Evolutionary conservation across 2,329 filamentous ascomycete genomes (phyloP).

Genomic region (Colletotrichum karsti): DNA sequence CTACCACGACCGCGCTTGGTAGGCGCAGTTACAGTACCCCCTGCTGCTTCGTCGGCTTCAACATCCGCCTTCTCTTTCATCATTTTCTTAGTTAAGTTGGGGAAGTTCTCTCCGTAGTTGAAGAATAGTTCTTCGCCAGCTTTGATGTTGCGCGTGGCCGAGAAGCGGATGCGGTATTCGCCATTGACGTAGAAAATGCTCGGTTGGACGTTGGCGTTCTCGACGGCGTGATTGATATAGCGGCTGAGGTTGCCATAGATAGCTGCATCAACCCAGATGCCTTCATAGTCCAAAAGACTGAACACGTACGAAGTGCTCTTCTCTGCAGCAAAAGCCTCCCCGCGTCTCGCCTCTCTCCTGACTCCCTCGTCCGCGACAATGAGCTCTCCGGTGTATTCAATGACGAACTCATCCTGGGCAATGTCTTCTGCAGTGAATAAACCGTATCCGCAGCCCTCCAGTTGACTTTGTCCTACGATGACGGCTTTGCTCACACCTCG

Average conservation of each 20-base stretch:
- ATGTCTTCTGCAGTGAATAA: slow-evolving; percentile 77
- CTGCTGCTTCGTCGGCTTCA: slow-evolving; percentile 28
- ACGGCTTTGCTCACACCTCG: slow-evolving; percentile 72
- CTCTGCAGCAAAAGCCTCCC: slow-evolving; percentile 69
- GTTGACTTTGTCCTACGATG: slow-evolving; percentile 74
- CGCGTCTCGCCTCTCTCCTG: slow-evolving; percentile 69
- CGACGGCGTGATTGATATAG: slow-evolving; percentile 82
- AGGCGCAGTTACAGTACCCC: neutral
- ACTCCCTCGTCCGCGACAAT: slow-evolving; percentile 76
- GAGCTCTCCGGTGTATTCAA: slow-evolving; percentile 83
- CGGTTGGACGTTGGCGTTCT: slow-evolving; percentile 64
- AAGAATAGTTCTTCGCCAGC: slow-evolving; percentile 83
- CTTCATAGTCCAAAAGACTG: slow-evolving; percentile 66
- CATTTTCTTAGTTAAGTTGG: slow-evolving; percentile 65
- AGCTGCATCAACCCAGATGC: slow-evolving; percentile 77
- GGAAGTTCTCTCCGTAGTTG: slow-evolving; percentile 78
- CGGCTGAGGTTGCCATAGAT: slow-evolving; percentile 82
- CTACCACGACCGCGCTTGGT: slow-evolving; percentile 15
- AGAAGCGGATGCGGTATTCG: slow-evolving; percentile 80
- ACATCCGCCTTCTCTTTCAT: slow-evolving; percentile 50
- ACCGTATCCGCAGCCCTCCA: slow-evolving; percentile 76
- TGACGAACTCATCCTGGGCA: slow-evolving; percentile 74
- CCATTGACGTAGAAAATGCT: slow-evolving; percentile 78
- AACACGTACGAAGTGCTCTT: slow-evolving; percentile 71
- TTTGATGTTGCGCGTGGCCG: slow-evolving; percentile 71